These are phyloP conservation scores for Ampelocalamus luodianensis DNA, from an alignment of 176 grass and related monocot genomes.

Conservation along the genomic window DNA sequence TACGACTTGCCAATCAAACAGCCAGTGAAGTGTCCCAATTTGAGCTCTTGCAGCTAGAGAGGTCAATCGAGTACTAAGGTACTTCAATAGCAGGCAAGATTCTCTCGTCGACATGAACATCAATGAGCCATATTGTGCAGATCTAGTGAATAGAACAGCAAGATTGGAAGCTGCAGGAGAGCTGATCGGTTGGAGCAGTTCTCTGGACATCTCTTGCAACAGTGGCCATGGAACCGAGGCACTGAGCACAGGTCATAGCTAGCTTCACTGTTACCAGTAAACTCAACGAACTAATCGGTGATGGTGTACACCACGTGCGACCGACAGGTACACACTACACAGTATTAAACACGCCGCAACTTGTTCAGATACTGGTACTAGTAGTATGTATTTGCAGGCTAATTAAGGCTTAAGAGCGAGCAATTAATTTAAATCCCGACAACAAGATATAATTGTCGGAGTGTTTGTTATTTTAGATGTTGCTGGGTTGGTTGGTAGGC, in stretches of 20 bases:
- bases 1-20: conserved; percentile 7
- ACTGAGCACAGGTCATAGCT: background rate
- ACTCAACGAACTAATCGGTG: conserved; percentile 29
- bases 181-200: background rate
- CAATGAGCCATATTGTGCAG: background rate
- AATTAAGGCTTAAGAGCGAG: conserved; percentile 12
- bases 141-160: background rate
- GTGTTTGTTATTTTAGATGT: background rate
- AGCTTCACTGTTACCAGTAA: background rate
- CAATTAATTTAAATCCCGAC: background rate
- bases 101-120: conserved; percentile 6
- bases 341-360: conserved; percentile 29
- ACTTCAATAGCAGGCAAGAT: background rate
- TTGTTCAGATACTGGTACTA: background rate
- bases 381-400: conserved; percentile 10
- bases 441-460: background rate
- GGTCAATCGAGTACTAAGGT: background rate
- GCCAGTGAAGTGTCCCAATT: background rate
- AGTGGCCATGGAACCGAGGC: background rate
- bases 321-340: background rate
- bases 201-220: conserved; percentile 19
- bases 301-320: background rate
- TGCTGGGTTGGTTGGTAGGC: conserved; percentile 35
- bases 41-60: background rate
- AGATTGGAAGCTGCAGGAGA: background rate